Conservation (phyloP, 2,329 filamentous ascomycete genomes). For the Ceratocystis harringtonii region DNA sequence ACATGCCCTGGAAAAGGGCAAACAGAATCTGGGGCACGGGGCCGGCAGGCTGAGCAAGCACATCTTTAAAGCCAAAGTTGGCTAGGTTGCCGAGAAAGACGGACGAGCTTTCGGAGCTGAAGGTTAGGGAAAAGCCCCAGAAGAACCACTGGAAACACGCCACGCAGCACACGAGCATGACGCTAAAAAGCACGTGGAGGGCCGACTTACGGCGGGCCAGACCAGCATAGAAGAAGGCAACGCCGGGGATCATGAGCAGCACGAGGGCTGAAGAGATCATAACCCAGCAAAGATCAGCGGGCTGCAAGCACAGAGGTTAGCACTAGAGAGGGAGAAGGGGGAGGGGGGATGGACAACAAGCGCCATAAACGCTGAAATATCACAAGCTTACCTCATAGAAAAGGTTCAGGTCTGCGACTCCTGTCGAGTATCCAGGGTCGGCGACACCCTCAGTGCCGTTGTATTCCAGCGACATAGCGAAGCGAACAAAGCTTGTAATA, state of each 20-base stretch:
- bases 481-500: not conserved
- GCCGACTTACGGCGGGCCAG: conserved; percentile 81
- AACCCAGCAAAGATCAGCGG: conserved; percentile 73
- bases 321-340: not conserved
- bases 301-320: conserved; percentile 30
- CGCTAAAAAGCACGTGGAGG: conserved; percentile 70
- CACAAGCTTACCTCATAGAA: conserved; percentile 54
- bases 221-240: conserved; percentile 90
- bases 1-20: conserved; percentile 79
- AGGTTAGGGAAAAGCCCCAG: conserved; percentile 80
- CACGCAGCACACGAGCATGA: conserved; percentile 64
- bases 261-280: conserved; percentile 63
- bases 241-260: conserved; percentile 82
- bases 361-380: not conserved
- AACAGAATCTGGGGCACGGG: conserved; percentile 71
- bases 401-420: conserved; percentile 58
- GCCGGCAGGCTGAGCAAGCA: conserved; percentile 53
- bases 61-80: conserved; percentile 69
- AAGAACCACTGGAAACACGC: conserved; percentile 91
- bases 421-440: conserved; percentile 36
- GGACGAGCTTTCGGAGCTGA: conserved; percentile 61
- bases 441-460: conserved; percentile 36
- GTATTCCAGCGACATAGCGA: conserved; percentile 29
- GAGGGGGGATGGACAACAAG: not conserved
- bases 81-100: conserved; percentile 62